Base-by-base conservation (phyloP, 495 filamentous ascomycete genomes). In the Penicillium arizonense region DNA sequence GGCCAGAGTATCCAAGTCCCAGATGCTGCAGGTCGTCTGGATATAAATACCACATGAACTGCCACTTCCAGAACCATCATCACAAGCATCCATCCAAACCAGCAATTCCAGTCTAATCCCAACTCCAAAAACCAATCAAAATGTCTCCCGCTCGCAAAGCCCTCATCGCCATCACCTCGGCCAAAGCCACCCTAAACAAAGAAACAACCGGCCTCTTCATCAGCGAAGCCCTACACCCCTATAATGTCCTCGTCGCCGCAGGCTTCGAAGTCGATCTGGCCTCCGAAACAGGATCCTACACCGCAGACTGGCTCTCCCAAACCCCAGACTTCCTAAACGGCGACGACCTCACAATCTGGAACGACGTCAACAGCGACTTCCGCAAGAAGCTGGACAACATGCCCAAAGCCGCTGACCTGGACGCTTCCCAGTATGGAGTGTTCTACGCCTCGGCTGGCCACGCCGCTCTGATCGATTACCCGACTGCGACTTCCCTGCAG, bases 261-360 rank as follows among this genome's bases (percentile, higher is more conserved):
- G 77, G 75, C 13, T 80, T 79, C 53, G 69, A 74, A 56, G 75
- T 79, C 38, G 75, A 79, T 52, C 60, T 79, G 23, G 63, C 67
- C 44, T 77, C 75, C 18, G 74, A 77, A 48, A 77, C 65, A 12
- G 77, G 77, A 11, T 62, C 52, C 7, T 79, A 77, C 52, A 59
- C 51, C 2, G 55, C 76, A 0, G 76, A 79, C 56, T 77, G 72
- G 72, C 68, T 78, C 4, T 72, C 68, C 8, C 62, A 63, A 34
- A 62, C 69, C 21, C 57, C 66, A n/a, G 74, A 77, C 49, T 78
- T 66, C 26, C 66, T 77, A 5, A 61, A 62, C 14, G 72, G 63
- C 43, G 55, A 63, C 2, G 76, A 75, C 50, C 58, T 58, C 1
- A 51, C 58, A 32, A 61, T 50, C 47, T 77, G 67, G 70, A 65